Base-by-base conservation (phyloP, 1,284 basidiomycete genomes). In the Grifola frondosa region DNA sequence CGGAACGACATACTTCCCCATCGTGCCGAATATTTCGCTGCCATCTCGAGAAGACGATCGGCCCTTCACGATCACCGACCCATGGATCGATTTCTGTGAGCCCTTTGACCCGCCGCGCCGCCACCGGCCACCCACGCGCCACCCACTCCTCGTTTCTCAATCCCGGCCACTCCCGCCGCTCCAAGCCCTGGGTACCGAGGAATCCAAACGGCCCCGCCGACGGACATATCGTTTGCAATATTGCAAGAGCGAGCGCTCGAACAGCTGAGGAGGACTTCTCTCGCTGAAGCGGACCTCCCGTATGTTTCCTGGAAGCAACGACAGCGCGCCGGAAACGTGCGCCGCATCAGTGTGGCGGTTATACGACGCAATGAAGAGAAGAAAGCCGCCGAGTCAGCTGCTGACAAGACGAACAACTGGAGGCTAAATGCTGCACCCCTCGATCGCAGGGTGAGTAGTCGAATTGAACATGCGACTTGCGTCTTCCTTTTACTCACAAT, bases 351-450 rank as follows among this genome's bases (percentile, higher is more conserved):
- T 49, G 60, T 62, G 24, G 41, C 57, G 16, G 42, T 59, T n/a
- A n/a, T n/a, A n/a, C n/a, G n/a, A n/a, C n/a, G n/a, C 46, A 56
- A 53, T 46, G 56, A 55, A 49, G 61, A 53, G 48, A 58, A 60
- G 34, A 59, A 59, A 37, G 42, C 56, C 10, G 62, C 61, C 36
- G 59, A 56, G 22, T 46, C 56, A 25, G 58, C 44, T 33, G 40
- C 57, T 9, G 48, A 54, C 48, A 42, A 38, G n/a, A 41, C 21
- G 17, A 22, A 17, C 40, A 20, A 26, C 37, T 48, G 39, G 36
- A 37, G 51, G 31, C 30, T 48, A 32, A 39, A 59, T 30, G 53
- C 50, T 3, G 46, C 44, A 22, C 50, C 49, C 15, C 34, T 40
- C 10, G 42, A 39, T 10, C 57, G 52, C 23, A 50, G 51, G 46